Conservation (phyloP, 345 rosid species). For the Orychophragmus violaceus region DNA sequence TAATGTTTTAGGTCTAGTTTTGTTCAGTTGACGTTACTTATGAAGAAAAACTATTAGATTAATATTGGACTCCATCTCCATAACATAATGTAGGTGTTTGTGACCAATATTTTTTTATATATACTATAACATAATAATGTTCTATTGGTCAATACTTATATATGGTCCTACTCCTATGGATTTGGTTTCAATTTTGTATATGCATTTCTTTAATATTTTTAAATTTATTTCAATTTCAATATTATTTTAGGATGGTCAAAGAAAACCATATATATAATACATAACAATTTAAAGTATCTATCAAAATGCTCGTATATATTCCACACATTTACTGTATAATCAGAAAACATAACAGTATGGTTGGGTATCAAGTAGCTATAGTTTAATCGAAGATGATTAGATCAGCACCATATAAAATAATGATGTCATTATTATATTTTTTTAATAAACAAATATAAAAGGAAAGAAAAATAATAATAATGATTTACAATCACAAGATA, state of each 20-base stretch:
- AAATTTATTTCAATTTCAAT: background rate
- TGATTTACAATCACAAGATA: background rate
- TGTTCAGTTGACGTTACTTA: background rate
- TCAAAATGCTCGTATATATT: background rate
- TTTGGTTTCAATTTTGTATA: background rate
- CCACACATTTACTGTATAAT: slow-evolving; percentile 6
- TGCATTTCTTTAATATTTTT: background rate
- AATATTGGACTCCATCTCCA: background rate
- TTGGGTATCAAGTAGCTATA: slow-evolving; percentile 2
- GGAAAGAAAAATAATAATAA: background rate
- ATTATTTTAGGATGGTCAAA: no score
- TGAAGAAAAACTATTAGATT: background rate
- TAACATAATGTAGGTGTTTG: background rate
- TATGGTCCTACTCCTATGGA: background rate
- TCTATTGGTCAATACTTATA: background rate
- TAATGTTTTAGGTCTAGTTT: background rate
- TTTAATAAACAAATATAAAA: background rate
- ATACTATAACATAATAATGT: background rate
- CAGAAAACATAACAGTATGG: background rate
- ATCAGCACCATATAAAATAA: background rate
- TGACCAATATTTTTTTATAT: background rate
- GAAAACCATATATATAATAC: background rate
- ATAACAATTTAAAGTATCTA: background rate
- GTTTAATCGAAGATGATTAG: background rate
- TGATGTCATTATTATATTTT: background rate